Base-by-base conservation (phyloP, 345 rosid genomes). In the Streptanthus diversifolius region DNA sequence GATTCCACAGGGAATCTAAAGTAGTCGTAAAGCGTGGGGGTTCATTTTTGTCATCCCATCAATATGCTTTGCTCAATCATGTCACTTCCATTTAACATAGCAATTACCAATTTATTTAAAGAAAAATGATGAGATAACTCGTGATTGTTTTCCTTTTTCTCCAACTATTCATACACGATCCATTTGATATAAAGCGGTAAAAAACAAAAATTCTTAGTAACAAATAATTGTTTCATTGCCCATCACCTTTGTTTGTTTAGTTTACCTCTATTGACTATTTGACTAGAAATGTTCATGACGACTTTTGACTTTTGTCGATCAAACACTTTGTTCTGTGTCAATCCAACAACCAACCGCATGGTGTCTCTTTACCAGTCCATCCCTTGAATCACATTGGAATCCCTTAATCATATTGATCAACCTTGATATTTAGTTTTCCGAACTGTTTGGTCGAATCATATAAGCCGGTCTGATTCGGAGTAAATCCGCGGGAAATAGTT, bases 21-120 rank as follows among this genome's bases (percentile, higher is more conserved):
- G 77, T 73, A 73, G 77, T 73, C 77, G 77, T 73, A 73, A 73
- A 73, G 77, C 71, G 71, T 66, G 58, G 72, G 77, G 59, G 57
- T 73, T 73, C 72, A 73, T 65, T 73, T 56, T 44, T 63, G 33
- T 55, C 66, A 65, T 36, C 71, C 71, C 71, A 55, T 73, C 77
- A 57, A 72, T 53, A 55, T 55, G 65, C 63, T 64, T 44, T 73
- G 58, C 3, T 64, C 71, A 73, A 73, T 73, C 77, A 65, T 73
- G 30, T 56, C 77, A 25, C 66, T 36, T 73, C 77, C 77, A 73
- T 64, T 73, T 45, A 64, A 54, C 77, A 52, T 29, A 30, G 39
- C 64, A 54, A 53, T 73, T 73, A 56, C 66, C 66, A 35, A 8
- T 65, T 12, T 55, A 12, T 45, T 55, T 55, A 35, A 65, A 15